phyloP scores from a whole-genome alignment of 2,329 filamentous ascomycete species.

The Colletotrichum tanaceti region DNA sequence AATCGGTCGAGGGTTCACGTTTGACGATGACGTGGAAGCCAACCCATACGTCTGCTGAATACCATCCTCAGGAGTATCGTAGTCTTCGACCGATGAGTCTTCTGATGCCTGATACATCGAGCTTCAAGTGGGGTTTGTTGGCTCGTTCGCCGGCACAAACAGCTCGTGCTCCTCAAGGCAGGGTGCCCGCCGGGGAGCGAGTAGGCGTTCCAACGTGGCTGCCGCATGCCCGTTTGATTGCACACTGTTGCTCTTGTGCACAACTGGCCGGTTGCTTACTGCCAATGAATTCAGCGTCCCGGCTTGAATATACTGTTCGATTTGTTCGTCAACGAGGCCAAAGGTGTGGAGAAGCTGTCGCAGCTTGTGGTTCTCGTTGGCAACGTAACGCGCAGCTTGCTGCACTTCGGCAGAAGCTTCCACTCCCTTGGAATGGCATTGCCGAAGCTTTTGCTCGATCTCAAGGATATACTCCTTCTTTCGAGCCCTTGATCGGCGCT shows the following conservation, averaged over 20 bases:
- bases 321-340: slow-evolving; percentile 67
- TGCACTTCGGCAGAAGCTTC: slow-evolving; percentile 80
- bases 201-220: slow-evolving; percentile 51
- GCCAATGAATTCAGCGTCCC: slow-evolving; percentile 3
- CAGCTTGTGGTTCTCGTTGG: slow-evolving; percentile 75
- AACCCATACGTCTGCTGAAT: slow-evolving; percentile 14
- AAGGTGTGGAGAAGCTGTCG: slow-evolving; percentile 67
- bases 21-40: background rate
- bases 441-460: slow-evolving; percentile 72
- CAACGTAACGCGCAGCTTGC: slow-evolving; percentile 73
- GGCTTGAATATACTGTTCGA: slow-evolving; percentile 57
- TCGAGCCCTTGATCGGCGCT: slow-evolving; percentile 78
- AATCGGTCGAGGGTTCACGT: background rate
- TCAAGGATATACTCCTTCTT: slow-evolving; percentile 79
- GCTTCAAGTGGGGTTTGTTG: background rate
- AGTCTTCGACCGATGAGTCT: slow-evolving; percentile 18
- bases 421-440: slow-evolving; percentile 73
- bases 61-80: slow-evolving; percentile 12
- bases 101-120: slow-evolving; percentile 12
- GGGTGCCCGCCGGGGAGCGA: slow-evolving; percentile 51
- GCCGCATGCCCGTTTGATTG: slow-evolving; percentile 2
- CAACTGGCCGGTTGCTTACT: too few species aligned
- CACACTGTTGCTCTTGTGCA: background rate
- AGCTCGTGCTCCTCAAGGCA: slow-evolving; percentile 46
- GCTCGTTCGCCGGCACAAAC: slow-evolving; percentile 37